Conservation (phyloP, 73 alveolate genomes). For the Stentor roeselii region DNA sequence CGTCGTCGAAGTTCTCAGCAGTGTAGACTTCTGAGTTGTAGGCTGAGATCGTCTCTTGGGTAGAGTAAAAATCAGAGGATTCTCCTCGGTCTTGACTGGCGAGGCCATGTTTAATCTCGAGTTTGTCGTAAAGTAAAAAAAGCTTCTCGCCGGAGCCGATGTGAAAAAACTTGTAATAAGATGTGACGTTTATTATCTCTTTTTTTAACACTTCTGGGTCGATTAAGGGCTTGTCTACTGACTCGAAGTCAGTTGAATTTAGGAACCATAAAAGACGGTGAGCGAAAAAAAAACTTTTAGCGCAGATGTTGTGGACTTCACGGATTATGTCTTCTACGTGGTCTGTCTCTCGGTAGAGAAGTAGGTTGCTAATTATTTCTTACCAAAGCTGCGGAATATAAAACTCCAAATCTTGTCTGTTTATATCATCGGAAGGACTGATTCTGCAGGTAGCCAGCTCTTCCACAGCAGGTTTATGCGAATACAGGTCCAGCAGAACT, state of each 20-base stretch:
- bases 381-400: conserved; percentile 68
- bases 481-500: not conserved
- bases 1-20: not conserved
- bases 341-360: conserved; percentile 39
- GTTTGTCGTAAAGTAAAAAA: not conserved
- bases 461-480: conserved; percentile 13
- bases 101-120: not conserved
- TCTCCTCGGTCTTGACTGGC: not conserved
- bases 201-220: conserved; percentile 19
- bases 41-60: not conserved
- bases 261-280: conserved; percentile 80
- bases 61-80: not conserved
- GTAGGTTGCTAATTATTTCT: conserved; percentile 32
- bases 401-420: conserved; percentile 61
- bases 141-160: not conserved
- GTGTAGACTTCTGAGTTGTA: not conserved
- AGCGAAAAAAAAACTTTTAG: conserved; percentile 67
- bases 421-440: conserved; percentile 7
- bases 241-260: conserved; percentile 49
- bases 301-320: conserved; percentile 56
- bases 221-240: conserved; percentile 30
- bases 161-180: not conserved
- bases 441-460: not conserved
- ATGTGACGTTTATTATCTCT: not conserved
- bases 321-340: conserved; percentile 40